phyloP scores from a whole-genome alignment of 257 asterid genomes.

The Penstemon newberryi region DNA sequence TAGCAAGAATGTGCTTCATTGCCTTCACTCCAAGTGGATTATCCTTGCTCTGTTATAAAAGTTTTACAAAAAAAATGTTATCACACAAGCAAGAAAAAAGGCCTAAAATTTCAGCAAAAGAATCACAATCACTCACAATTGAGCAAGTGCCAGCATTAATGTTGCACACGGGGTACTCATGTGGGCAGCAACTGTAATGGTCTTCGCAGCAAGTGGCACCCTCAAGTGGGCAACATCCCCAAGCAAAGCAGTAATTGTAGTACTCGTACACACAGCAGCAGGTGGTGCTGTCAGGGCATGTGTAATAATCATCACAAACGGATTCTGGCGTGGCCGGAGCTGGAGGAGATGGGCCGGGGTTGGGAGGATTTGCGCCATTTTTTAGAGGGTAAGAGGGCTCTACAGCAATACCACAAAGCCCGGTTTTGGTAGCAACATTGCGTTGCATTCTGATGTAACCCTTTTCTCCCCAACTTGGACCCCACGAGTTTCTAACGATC shows the following conservation, averaged over 20 bases:
- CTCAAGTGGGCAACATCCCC: slow-evolving; percentile 93
- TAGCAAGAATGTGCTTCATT: slow-evolving; percentile 43
- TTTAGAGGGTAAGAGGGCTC: slow-evolving; percentile 79
- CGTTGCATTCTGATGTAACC: slow-evolving; percentile 80
- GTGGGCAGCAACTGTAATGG: slow-evolving; percentile 79
- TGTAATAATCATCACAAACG: slow-evolving; percentile 43
- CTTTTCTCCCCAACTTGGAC: slow-evolving; percentile 65
- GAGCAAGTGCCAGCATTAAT: slow-evolving; percentile 70
- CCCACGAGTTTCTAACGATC: slow-evolving; percentile 88
- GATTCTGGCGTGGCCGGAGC: slow-evolving; percentile 55
- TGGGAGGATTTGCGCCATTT: slow-evolving; percentile 64
- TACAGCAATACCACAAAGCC: slow-evolving; percentile 70
- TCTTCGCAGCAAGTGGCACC: slow-evolving; percentile 82
- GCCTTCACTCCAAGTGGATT: slow-evolving; percentile 56
- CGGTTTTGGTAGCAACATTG: slow-evolving; percentile 39
- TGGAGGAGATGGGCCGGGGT: slow-evolving; percentile 77
- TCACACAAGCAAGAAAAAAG: not conserved
- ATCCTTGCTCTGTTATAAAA: slow-evolving; percentile 38
- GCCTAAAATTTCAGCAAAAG: not conserved
- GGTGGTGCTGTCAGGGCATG: slow-evolving; percentile 61
- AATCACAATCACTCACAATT: slow-evolving; percentile 35
- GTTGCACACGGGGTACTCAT: slow-evolving; percentile 77
- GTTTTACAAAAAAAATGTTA: not conserved
- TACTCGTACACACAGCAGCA: slow-evolving; percentile 68
- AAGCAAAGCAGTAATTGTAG: slow-evolving; percentile 44